Evolutionary conservation across 2,329 filamentous ascomycete species (phyloP).

Genomic region (Venturia asperata): DNA sequence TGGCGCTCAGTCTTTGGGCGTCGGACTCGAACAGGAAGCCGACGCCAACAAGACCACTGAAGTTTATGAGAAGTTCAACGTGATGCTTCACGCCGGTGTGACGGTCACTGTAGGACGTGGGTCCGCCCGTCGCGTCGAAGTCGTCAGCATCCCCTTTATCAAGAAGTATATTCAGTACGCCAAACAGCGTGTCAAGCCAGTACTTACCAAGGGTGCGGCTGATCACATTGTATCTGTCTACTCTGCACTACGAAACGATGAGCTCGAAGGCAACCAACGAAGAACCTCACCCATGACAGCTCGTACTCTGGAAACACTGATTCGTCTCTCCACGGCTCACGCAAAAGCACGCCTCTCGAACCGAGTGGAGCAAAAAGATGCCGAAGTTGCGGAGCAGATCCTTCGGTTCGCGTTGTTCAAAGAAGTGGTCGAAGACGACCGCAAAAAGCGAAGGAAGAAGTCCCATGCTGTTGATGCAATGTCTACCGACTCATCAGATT

Average conservation of each 20-base stretch:
- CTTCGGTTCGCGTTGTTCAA: conserved; percentile 95
- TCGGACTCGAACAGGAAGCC: conserved; percentile 72
- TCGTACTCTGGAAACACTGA: conserved; percentile 94
- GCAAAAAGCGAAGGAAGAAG: conserved; percentile 75
- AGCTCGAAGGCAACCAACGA: conserved; percentile 88
- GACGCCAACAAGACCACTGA: conserved; percentile 69
- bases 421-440: conserved; percentile 73
- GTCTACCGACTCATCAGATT: conserved; percentile 51
- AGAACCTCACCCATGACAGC: conserved; percentile 93
- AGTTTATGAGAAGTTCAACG: conserved; percentile 92
- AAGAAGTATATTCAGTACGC: conserved; percentile 99
- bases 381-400: conserved; percentile 78
- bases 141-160: conserved; percentile 94
- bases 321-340: conserved; percentile 92
- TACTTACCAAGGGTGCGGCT: conserved; percentile 83
- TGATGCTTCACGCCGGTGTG: conserved; percentile 90
- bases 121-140: conserved; percentile 68
- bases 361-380: conserved; percentile 83
- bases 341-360: conserved; percentile 86
- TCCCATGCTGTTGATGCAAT: conserved; percentile 51
- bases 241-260: conserved; percentile 87
- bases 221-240: conserved; percentile 89
- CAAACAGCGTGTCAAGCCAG: conserved; percentile 81
- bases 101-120: conserved; percentile 68
- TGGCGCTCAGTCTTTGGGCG: conserved; percentile 72